Evolutionary conservation across 2,329 filamentous ascomycete species (phyloP), one percentile per base, ranked within the genome.

Genomic region (Trichoderma pleuroti): DNA sequence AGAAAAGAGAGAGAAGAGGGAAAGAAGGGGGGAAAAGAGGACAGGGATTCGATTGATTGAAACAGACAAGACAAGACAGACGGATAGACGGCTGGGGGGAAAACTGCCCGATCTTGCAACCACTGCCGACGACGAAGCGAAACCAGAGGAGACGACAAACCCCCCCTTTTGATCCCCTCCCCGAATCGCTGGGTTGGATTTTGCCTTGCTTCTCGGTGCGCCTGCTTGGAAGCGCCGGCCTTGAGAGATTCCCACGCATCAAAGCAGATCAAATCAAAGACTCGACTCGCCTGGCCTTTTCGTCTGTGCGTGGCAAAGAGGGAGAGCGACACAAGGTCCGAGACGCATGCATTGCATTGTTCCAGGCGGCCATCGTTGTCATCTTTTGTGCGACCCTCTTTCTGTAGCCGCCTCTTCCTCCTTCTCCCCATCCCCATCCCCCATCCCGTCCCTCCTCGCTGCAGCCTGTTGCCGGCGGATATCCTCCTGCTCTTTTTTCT

Each of bases 271-370:
- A n/a, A n/a, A n/a, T n/a, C n/a, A n/a, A n/a, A n/a, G n/a, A n/a
- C n/a, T n/a, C n/a, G n/a, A n/a, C n/a, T n/a, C n/a, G n/a, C n/a
- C 36, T 39, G 36, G 36, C 36, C 36, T 4, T 68, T 49, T 2
- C 5, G 63, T 66, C 63, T 57, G 63, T 66, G 64, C 64, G 52
- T 39, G 54, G 52, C 26, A 18, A 68, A 68, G 24, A 60, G 54
- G 54, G 54, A 60, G 36, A 57, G 64, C 52, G 56, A 68, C 64
- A 68, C 52, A 32, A 26, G 14, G n/a, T 32, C 63, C 63, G 63
- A 66, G 32, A 36, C 63, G 46, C 32, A 32, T 26, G 49, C 63
- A 66, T 66, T 56, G 63, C 63, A 66, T 66, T 66, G 63, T 68
- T 59, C 64, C 64, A 68, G 36, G 21, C 32, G 39, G 39, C 60